Percentiles rank a stretch among this genome's conserved stretches.
These are phyloP conservation scores for Setaria italica DNA, from an alignment of 202 grass and related monocot species.

Conservation along the genomic window DNA sequence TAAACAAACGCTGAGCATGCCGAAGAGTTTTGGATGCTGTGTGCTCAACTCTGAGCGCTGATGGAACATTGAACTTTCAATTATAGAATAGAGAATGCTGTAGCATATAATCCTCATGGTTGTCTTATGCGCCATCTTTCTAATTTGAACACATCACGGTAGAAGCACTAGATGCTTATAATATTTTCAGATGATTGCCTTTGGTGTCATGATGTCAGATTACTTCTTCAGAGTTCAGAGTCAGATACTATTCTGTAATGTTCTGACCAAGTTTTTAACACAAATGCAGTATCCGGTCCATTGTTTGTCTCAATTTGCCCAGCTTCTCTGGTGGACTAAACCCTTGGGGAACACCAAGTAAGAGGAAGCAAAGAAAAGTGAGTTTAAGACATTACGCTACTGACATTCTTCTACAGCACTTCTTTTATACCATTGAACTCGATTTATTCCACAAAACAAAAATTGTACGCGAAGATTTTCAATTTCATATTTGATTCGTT, in stretches of 20 bases:
- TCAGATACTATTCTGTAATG: conserved; percentile 14
- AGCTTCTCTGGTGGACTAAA: conserved; percentile 99
- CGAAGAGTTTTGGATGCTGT: conserved; percentile 16
- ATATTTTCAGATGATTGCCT: conserved; percentile 20
- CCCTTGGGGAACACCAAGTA: conserved; percentile 93
- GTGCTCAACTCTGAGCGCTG: conserved; percentile 4
- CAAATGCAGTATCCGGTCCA: conserved; percentile 76
- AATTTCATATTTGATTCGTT: not conserved
- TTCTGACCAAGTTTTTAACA: conserved; percentile 39
- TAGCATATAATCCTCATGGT: conserved; percentile 20
- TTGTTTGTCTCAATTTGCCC: conserved; percentile 95
- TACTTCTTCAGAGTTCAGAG: conserved; percentile 11
- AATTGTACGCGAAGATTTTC: not conserved
- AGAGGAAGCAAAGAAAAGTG: conserved; percentile 88
- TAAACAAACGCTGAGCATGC: not conserved
- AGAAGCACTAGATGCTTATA: not conserved
- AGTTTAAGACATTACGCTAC: conserved; percentile 43
- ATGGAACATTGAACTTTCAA: conserved; percentile 33
- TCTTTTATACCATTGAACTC: not conserved
- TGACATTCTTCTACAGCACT: not conserved
- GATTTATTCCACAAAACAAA: conserved; percentile 4
- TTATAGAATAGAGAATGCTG: conserved; percentile 13
- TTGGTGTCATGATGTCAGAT: conserved; percentile 20
- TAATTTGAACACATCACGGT: not conserved
- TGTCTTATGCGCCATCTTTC: not conserved